These are phyloP conservation scores for Panicum hallii DNA, from an alignment of 202 grass and related monocot genomes.

Conservation along the genomic window DNA sequence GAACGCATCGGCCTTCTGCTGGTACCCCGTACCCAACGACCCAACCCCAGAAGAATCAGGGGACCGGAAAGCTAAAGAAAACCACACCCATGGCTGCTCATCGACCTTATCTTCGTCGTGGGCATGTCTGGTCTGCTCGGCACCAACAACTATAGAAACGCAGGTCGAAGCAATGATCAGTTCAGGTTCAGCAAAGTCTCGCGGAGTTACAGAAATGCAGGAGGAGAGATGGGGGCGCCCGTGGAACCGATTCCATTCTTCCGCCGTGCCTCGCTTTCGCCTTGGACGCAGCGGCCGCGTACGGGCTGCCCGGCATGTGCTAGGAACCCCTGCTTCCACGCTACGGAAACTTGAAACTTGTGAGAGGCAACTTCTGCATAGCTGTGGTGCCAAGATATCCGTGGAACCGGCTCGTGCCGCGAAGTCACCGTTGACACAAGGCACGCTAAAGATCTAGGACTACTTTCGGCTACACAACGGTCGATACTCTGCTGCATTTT, in stretches of 20 bases:
- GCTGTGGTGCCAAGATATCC: not conserved
- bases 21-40: not conserved
- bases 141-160: slow-evolving; percentile 1
- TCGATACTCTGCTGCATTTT: not conserved
- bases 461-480: not conserved
- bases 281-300: not conserved
- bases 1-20: slow-evolving; percentile 13
- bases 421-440: not conserved
- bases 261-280: not conserved
- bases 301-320: slow-evolving; percentile 23
- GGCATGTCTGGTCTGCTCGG: not conserved
- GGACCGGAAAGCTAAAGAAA: not conserved
- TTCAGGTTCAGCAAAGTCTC: not conserved
- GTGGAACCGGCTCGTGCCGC: not conserved
- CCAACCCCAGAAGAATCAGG: not conserved
- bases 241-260: slow-evolving; percentile 38
- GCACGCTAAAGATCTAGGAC: not conserved
- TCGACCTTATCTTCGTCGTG: not conserved
- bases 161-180: not conserved
- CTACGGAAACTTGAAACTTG: slow-evolving; percentile 22
- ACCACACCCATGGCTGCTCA: not conserved
- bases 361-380: not conserved
- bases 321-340: slow-evolving; percentile 38
- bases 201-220: no score
- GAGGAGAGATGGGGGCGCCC: not conserved